These are phyloP conservation scores for Udeniomyces megalosporus DNA, from an alignment of 768 basidiomycete species.

Conservation along the genomic window DNA sequence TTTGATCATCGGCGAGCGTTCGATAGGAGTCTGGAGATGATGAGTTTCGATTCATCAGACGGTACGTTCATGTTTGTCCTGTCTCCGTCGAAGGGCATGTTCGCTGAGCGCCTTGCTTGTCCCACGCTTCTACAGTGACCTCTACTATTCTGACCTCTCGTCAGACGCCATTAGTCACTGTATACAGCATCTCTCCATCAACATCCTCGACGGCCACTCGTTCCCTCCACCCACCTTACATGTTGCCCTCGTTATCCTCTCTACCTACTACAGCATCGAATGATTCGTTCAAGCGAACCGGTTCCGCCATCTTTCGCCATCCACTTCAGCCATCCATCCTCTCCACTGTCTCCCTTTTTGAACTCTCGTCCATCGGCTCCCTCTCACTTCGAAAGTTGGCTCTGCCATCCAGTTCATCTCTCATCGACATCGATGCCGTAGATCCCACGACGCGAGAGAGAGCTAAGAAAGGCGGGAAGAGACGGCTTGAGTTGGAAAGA, in stretches of 20 bases:
- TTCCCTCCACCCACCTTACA: conserved; percentile 5
- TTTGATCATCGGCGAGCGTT: conserved; percentile 11
- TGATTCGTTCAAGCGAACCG: background rate
- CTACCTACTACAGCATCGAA: background rate
- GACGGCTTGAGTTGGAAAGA: background rate
- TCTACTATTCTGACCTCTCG: conserved; percentile 10
- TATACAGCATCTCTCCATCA: background rate
- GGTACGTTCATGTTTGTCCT: background rate
- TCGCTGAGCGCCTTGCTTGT: too few relatives aligned
- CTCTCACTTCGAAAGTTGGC: background rate
- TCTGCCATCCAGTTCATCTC: background rate
- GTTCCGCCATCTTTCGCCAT: background rate
- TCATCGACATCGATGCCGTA: too few relatives aligned
- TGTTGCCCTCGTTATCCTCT: background rate
- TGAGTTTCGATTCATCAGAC: background rate
- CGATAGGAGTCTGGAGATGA: background rate
- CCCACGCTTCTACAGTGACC: background rate
- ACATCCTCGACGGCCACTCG: background rate
- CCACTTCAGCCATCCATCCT: conserved; percentile 3
- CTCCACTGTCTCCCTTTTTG: background rate
- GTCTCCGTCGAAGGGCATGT: too few relatives aligned
- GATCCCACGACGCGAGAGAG: background rate
- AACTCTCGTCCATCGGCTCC: background rate
- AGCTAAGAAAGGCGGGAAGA: background rate
- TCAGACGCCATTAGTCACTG: background rate